These are phyloP conservation scores for Pythium scleroteichum DNA, from an alignment of 352 stramenopile species.

Conservation along the genomic window DNA sequence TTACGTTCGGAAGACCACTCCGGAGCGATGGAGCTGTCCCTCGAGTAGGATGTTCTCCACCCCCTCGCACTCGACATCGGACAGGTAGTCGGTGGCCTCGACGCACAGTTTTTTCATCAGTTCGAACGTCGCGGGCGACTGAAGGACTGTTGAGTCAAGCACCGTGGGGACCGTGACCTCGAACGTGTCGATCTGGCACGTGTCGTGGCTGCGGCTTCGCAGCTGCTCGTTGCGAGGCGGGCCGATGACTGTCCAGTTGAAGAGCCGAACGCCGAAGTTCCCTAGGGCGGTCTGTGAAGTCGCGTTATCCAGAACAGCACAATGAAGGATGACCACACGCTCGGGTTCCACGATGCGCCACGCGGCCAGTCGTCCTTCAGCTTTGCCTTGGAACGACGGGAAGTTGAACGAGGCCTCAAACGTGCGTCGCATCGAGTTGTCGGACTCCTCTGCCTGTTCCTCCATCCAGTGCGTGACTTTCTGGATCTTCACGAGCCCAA, in stretches of 20 bases:
- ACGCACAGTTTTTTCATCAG: neutral
- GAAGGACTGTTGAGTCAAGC: too few species aligned
- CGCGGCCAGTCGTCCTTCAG: neutral
- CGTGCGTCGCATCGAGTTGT: neutral
- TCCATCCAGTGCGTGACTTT: neutral
- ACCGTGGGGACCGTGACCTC: neutral
- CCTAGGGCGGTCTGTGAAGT: neutral
- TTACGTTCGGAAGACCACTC: too few species aligned
- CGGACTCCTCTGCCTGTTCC: neutral
- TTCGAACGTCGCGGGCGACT: neutral
- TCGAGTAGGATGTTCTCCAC: neutral
- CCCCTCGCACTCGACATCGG: neutral
- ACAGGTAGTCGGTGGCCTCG: neutral
- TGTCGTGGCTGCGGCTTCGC: neutral
- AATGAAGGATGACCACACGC: neutral
- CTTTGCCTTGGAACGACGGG: neutral
- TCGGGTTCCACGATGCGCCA: neutral
- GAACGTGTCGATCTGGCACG: constrained; percentile 6
- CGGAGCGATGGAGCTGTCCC: too few species aligned
- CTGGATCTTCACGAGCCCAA: neutral
- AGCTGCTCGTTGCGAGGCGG: constrained; percentile 2
- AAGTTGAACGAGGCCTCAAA: neutral
- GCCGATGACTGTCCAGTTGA: neutral
- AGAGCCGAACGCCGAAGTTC: neutral
- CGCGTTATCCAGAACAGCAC: neutral